A percentile compares a stretch with the other conserved stretches of the same genome.
These are phyloP conservation scores for Tuber borchii DNA, from an alignment of 495 filamentous ascomycete species.

Conservation along the genomic window DNA sequence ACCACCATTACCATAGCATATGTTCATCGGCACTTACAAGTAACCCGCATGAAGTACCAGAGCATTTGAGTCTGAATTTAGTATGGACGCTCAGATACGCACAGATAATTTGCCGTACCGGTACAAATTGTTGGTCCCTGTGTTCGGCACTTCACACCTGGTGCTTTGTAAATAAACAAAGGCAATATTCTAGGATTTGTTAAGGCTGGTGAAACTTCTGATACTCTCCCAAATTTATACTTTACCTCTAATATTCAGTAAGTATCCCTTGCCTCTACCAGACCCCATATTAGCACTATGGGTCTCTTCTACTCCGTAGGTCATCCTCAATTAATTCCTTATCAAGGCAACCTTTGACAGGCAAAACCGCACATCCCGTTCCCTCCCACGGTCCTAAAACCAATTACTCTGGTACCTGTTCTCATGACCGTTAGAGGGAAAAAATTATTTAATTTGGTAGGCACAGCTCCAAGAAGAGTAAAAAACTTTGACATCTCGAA, in stretches of 20 bases:
- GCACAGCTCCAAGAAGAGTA: too few relatives aligned
- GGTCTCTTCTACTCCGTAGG: background rate
- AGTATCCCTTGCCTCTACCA: background rate
- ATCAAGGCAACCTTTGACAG: background rate
- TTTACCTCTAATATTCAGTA: background rate
- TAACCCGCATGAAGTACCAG: background rate
- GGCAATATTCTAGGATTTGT: background rate
- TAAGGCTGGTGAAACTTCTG: background rate
- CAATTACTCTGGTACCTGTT: too few relatives aligned
- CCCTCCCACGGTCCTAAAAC: background rate
- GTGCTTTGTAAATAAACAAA: background rate
- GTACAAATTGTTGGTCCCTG: background rate
- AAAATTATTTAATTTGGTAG: too few relatives aligned
- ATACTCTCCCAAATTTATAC: background rate
- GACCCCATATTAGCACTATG: background rate
- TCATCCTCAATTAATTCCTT: background rate
- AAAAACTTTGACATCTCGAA: too few relatives aligned
- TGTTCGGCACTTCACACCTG: background rate
- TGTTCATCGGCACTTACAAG: background rate
- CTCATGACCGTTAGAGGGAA: too few relatives aligned
- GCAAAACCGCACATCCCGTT: background rate
- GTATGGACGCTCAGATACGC: background rate
- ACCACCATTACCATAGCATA: background rate
- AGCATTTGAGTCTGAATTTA: background rate
- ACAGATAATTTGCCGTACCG: background rate